Evolutionary conservation across 2,329 filamentous ascomycete species (phyloP).

Genomic region (Colletotrichum brevisporum): DNA sequence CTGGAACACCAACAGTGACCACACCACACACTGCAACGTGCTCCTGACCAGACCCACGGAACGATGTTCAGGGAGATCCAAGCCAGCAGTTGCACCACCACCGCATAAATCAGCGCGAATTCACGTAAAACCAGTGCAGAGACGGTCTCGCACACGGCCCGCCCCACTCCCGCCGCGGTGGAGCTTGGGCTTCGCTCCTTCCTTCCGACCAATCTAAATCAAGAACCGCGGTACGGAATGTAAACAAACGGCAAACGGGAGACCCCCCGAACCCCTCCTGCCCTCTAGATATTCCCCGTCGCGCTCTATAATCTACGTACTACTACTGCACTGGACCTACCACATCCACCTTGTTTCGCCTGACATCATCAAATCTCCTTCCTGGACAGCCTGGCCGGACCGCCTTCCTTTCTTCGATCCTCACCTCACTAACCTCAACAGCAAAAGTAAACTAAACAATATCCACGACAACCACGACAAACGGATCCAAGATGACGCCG

Average conservation of each 20-base stretch:
- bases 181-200: conserved; percentile 27
- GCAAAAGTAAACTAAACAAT: conserved; percentile 12
- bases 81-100: conserved; percentile 18
- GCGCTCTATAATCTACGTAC: conserved; percentile 28
- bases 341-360: conserved; percentile 29
- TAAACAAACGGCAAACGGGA: conserved; percentile 35
- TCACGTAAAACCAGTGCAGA: conserved; percentile 13
- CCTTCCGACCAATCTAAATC: conserved; percentile 26
- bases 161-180: conserved; percentile 23
- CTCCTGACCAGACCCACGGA: conserved; percentile 12
- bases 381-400: conserved; percentile 20
- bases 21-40: conserved; percentile 3
- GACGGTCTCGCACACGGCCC: conserved; percentile 6
- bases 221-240: conserved; percentile 18
- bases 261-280: background rate
- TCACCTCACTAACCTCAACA: conserved; percentile 1
- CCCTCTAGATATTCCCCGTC: conserved; percentile 35
- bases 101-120: background rate
- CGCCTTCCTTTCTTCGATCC: conserved; percentile 16
- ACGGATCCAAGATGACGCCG: conserved; percentile 53
- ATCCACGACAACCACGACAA: conserved; percentile 9
- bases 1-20: background rate
- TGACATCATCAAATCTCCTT: conserved; percentile 39
- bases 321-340: conserved; percentile 4
- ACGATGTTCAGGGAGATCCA: conserved; percentile 20